Conservation (phyloP, 2,329 filamentous ascomycete species). For the Fusarium protoensiforme region DNA sequence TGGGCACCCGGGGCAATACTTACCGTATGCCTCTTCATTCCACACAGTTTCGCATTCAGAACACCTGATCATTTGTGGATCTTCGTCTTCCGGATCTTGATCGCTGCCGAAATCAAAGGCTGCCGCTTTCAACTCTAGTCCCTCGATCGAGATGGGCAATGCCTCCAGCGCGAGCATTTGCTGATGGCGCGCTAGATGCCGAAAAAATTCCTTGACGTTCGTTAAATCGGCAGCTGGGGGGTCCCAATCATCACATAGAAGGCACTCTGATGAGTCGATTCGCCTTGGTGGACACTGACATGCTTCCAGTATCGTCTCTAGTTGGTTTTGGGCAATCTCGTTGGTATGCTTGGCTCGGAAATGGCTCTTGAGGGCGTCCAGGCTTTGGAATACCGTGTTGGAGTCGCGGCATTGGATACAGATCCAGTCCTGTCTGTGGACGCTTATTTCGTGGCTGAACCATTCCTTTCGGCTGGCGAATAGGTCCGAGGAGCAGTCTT, state of each 20-base stretch:
- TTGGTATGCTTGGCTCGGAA: not conserved
- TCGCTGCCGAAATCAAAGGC: not conserved
- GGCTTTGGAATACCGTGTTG: not conserved
- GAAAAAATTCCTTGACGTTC: not conserved
- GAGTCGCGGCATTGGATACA: not conserved
- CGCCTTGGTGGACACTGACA: not conserved
- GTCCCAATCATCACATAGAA: not conserved
- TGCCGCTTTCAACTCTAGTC: not conserved
- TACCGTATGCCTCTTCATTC: not conserved
- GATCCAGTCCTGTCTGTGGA: not conserved
- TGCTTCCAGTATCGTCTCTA: not conserved
- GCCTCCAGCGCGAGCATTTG: not conserved
- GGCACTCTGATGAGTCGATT: not conserved
- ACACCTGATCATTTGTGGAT: not conserved
- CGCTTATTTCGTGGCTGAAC: conserved; percentile 1
- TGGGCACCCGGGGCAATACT: too few relatives aligned
- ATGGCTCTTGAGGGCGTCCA: not conserved
- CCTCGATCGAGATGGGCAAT: not conserved
- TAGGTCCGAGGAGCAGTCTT: not conserved
- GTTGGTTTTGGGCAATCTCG: not conserved
- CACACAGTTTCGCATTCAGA: not conserved
- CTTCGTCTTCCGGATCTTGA: not conserved
- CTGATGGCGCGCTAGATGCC: not conserved
- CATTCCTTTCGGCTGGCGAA: conserved; percentile 5
- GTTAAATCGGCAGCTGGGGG: not conserved